A percentile compares a stretch with the other conserved stretches of the same genome.
phyloP scores from a whole-genome alignment of 164 flowering plant genomes.

The Aristolochia californica region DNA sequence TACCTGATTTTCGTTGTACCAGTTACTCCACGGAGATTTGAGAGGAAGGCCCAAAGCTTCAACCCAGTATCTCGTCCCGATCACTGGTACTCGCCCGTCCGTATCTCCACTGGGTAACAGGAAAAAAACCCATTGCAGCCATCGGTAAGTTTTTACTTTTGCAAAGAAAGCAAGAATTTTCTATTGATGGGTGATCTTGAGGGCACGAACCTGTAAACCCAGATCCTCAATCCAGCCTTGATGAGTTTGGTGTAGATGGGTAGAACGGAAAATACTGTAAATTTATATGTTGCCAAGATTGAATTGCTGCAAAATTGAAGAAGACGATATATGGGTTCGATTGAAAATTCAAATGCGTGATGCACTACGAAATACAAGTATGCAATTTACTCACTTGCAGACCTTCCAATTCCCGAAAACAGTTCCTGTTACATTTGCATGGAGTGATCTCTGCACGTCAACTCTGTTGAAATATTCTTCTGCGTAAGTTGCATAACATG shows the following conservation, averaged over 20 bases:
- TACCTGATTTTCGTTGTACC: conserved; percentile 57
- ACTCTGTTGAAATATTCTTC: conserved; percentile 43
- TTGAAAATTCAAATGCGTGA: neutral
- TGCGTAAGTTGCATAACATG: conserved; percentile 37
- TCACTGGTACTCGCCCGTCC: conserved; percentile 65
- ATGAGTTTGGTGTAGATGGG: conserved; percentile 53
- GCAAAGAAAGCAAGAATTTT: neutral
- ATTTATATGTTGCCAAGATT: conserved; percentile 26
- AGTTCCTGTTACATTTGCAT: conserved; percentile 22
- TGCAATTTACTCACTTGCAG: conserved; percentile 38
- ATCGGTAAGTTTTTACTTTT: neutral
- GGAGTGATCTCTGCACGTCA: conserved; percentile 48
- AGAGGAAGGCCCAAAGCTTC: conserved; percentile 44
- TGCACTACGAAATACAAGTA: neutral
- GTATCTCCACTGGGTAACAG: conserved; percentile 42
- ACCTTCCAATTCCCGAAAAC: conserved; percentile 24
- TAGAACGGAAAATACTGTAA: conserved; percentile 30
- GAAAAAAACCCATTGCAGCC: neutral
- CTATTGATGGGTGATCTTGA: neutral
- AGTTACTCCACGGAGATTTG: conserved; percentile 43
- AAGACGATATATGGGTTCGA: neutral
- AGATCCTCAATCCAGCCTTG: conserved; percentile 47
- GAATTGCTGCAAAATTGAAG: conserved; percentile 22
- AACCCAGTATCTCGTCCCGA: conserved; percentile 46
- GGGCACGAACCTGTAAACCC: conserved; percentile 51